A percentile compares a stretch with the other conserved stretches of the same genome.
Conservation (phyloP, 371 early-diverging fungal genomes). For the Vairimorpha necatrix region DNA sequence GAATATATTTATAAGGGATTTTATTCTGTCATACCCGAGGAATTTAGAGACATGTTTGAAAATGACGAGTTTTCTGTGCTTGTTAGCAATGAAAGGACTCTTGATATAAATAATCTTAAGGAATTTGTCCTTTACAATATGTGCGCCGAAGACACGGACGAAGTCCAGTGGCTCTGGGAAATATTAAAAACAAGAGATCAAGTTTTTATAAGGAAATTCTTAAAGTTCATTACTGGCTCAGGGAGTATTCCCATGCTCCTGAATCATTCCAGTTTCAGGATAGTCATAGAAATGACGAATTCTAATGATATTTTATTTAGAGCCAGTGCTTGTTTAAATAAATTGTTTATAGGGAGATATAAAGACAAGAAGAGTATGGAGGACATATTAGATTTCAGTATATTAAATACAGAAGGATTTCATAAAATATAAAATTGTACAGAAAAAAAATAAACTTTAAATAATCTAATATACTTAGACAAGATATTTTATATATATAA, state of each 20-base stretch:
- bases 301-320: conserved; percentile 8
- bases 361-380: conserved; percentile 23
- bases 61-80: conserved; percentile 17
- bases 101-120: conserved; percentile 9
- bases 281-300: conserved; percentile 21
- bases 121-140: conserved; percentile 8
- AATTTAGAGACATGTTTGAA: conserved; percentile 13
- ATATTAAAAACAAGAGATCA: conserved; percentile 27
- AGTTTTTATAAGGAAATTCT: conserved; percentile 21
- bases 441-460: too few species aligned
- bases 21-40: conserved; percentile 4
- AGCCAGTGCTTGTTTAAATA: conserved; percentile 41
- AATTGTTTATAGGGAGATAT: conserved; percentile 37
- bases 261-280: neutral
- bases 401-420: conserved; percentile 52
- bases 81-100: neutral
- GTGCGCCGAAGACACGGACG: conserved; percentile 7
- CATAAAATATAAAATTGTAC: conserved; percentile 36
- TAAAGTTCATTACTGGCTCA: conserved; percentile 45
- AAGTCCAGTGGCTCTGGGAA: conserved; percentile 38
- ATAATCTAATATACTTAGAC: too few species aligned
- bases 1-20: conserved; percentile 29
- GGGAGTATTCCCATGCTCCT: conserved; percentile 18
- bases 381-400: conserved; percentile 15
- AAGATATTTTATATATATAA: neutral